Evolutionary conservation across 2,329 filamentous ascomycete species (phyloP), one percentile per base, ranked within the genome.

Genomic region (Neonectria magnoliae): DNA sequence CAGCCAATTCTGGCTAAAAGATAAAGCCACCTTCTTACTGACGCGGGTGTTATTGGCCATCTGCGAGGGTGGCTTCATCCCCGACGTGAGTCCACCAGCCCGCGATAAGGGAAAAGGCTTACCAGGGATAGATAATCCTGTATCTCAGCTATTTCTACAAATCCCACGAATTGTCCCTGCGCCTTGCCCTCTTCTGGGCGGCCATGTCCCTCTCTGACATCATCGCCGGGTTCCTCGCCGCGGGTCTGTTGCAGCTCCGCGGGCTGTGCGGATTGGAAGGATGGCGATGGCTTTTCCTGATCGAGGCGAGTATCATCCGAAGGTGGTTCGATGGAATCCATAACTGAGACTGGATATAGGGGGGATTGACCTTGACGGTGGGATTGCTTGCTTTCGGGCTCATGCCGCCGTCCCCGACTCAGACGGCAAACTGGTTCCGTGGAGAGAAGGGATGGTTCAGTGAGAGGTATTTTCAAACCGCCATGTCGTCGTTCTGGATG

Each of bases 141-240:
- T 92, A 91, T 73, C 81, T 92, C 2, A 88, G 85, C 29, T 93
- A 93, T 75, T 93, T 89, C 78, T 93, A 92, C 77, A 92, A 65
- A 42, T 59, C 62, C 27, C 61, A 64, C 13, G 64, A 67, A 76
- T 81, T 93, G 2, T 89, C 90, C 0, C 83, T 86, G 41, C 84
- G 91, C 0, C 79, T 93, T 25, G 87, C 86, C 57, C 91, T 85
- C 79, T 92, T 92, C 77, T 93, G 90, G 91, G 85, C 85, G 10
- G 52, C 64, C 57, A 67, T 65, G 61, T 63, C 59, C 5, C 42
- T 67, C n/a, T 60, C 66, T 42, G 66, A 67, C 55, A 70, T 69
- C 25, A 31, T 67, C 16, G 57, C 64, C 14, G 64, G 64, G n/a
- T 69, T 69, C 9, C 59, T 70, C 22, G 68, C 60, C 6, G 87